Evolutionary conservation across 441 rosid species (phyloP).

Genomic region (Viola pubescens): DNA sequence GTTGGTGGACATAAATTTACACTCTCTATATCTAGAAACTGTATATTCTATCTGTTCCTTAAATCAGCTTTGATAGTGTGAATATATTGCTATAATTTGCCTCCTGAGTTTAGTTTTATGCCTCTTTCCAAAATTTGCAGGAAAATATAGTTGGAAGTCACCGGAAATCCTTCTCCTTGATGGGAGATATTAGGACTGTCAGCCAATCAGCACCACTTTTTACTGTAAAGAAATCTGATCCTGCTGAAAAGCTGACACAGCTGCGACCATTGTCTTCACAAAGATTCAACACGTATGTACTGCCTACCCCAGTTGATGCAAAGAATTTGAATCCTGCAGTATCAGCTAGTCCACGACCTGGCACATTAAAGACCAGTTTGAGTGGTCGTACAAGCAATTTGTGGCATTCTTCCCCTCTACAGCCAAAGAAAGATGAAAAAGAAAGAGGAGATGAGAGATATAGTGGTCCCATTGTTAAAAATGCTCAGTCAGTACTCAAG

Average conservation of each 20-base stretch:
- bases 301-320: conserved; percentile 76
- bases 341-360: conserved; percentile 32
- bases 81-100: neutral
- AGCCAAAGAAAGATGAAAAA: conserved; percentile 40
- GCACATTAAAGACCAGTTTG: conserved; percentile 32
- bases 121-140: conserved; percentile 35
- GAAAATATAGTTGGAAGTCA: conserved; percentile 31
- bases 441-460: conserved; percentile 34
- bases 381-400: conserved; percentile 38
- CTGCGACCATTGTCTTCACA: conserved; percentile 28
- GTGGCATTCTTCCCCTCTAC: conserved; percentile 72
- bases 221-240: conserved; percentile 52
- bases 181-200: conserved; percentile 33
- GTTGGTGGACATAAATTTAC: neutral
- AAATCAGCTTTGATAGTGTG: neutral
- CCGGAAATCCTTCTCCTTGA: conserved; percentile 34
- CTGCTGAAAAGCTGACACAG: conserved; percentile 45
- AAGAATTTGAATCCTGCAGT: conserved; percentile 39
- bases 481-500: conserved; percentile 35
- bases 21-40: too few species aligned
- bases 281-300: conserved; percentile 53
- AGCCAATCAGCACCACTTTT: conserved; percentile 89
- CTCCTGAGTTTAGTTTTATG: conserved; percentile 3
- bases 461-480: conserved; percentile 26
- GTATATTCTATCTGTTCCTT: too few species aligned